phyloP scores from a whole-genome alignment of 179 eudicot species.

The Beta corolliflora region DNA sequence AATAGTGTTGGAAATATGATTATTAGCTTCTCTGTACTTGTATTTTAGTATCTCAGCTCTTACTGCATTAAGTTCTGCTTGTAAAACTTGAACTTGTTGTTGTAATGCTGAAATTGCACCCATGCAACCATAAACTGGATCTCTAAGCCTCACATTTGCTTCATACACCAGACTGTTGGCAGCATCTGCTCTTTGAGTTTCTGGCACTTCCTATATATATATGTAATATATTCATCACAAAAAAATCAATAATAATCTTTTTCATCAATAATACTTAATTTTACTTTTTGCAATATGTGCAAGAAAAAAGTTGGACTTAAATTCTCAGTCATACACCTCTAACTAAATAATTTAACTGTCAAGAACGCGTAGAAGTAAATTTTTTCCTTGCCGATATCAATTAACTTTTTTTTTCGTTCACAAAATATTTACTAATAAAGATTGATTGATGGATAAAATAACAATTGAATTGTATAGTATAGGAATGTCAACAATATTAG shows the following conservation, averaged over 20 bases:
- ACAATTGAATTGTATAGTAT: too few species aligned
- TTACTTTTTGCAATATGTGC: too few species aligned
- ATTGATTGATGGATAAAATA: too few species aligned
- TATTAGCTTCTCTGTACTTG: slow-evolving; percentile 49
- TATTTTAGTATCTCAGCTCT: slow-evolving; percentile 61
- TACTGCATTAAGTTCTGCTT: slow-evolving; percentile 62
- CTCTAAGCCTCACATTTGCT: slow-evolving; percentile 77
- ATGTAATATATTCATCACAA: not conserved
- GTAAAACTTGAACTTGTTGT: slow-evolving; percentile 65
- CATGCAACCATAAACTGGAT: slow-evolving; percentile 93
- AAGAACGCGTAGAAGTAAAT: too few species aligned
- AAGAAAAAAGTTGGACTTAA: too few species aligned
- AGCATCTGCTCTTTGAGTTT: slow-evolving; percentile 76
- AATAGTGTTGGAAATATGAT: not conserved
- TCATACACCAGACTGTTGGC: slow-evolving; percentile 83
- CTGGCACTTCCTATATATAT: slow-evolving; percentile 64
- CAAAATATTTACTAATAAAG: too few species aligned
- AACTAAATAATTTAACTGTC: too few species aligned
- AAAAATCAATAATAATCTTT: not conserved
- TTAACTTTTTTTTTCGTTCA: too few species aligned
- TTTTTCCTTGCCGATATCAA: too few species aligned
- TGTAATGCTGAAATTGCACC: slow-evolving; percentile 81
- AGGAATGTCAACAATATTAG: too few species aligned
- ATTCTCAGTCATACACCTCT: too few species aligned
- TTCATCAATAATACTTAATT: too few species aligned